Evolutionary conservation across 2,329 filamentous ascomycete species (phyloP), one percentile per base, ranked within the genome.

Genomic region (Lecanicillium sp.): DNA sequence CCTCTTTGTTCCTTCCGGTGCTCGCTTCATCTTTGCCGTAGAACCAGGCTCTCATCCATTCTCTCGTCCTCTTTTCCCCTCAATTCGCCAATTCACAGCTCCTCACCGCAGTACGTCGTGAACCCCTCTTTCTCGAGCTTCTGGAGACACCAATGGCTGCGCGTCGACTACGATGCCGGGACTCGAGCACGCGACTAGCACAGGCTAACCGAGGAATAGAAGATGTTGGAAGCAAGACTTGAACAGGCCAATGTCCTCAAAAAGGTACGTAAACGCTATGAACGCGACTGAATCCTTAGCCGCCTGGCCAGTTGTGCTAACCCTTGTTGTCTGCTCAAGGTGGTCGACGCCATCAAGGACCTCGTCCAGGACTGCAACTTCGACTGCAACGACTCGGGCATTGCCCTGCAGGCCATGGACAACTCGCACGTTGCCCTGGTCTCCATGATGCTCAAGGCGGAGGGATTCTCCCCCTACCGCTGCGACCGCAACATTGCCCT

Each of bases 341-440:
- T 96, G 47, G 89, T 98, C 56, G 94, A 98, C 62, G 87, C 94
- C 54, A 95, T 98, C 80, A 96, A 95, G 69, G 92, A 98, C 57
- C 80, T 98, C 37, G 92, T 98, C 38, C 92, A 96, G 67, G 92
- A 98, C 70, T 98, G 92, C 81, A 98, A 98, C 71, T 98, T 98
- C 70, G 92, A 98, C 75, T 98, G 94, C 83, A 98, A 96, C 83
- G 94, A 98, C 75, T 90, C 87, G 40, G 92, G 92, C 46, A 92
- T 98, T 57, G 89, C 90, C 37, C 85, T 98, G 41, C 92, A 98
- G 68, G 92, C 92, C 57, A 98, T 98, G 94, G 92, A 98, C 74
- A 98, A 96, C 78, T 96, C 89, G 36, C 92, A 98, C 68, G 92
- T 98, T 54, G 92, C 92, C 46, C 85, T 98, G 40, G 92, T 98